Evolutionary conservation across 495 filamentous ascomycete genomes (phyloP), one percentile per base, ranked within the genome.

Genomic region (Durotheca rogersii): DNA sequence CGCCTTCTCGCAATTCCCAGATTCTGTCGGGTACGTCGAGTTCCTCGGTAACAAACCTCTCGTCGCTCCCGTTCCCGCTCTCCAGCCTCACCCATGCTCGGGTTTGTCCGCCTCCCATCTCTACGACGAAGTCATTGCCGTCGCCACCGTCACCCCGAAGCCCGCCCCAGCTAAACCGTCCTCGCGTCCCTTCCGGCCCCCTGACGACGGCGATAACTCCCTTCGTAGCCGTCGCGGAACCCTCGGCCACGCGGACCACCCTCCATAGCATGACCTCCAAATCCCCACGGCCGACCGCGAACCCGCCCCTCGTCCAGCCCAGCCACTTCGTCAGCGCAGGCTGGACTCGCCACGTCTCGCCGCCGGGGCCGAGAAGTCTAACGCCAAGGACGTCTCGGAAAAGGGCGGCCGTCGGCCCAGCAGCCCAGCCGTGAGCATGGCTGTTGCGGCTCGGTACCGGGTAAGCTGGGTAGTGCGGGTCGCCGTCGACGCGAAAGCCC

Each of bases 341-440:
- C 11, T 66, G 67, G 20, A 85, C 66, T 16, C 57, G 58, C 79
- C 80, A 84, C 7, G 62, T 75, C 50, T 51, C 47, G 0, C 81
- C 82, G 0, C 72, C 57, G 0, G 72, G 78, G 4, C 61, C 68
- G 11, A 69, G 63, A 3, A 83, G 50, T 35, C 72, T 64, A 21
- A 86, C 71, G 4, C 82, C 83, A 6, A 81, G 66, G 6, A 84
- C 66, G 41, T 76, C 74, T 25, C 74, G 67, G 2, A 69, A 78
- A 21, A 86, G 62, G 7, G 74, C 72, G 6, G 71, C 73, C 6
- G 81, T 85, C 3, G 82, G 82, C 7, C 81, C 79, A 3, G 76
- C 70, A 0, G 76, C 70, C 82, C 81, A 85, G 0, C 81, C 82
- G 53, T 85, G 83, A 0, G 82, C 75, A 47, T 84, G 81, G 10